A percentile compares a stretch with the other conserved stretches of the same genome.
Conservation (phyloP, 1,284 basidiomycete species). For the Naganishia liquefaciens region DNA sequence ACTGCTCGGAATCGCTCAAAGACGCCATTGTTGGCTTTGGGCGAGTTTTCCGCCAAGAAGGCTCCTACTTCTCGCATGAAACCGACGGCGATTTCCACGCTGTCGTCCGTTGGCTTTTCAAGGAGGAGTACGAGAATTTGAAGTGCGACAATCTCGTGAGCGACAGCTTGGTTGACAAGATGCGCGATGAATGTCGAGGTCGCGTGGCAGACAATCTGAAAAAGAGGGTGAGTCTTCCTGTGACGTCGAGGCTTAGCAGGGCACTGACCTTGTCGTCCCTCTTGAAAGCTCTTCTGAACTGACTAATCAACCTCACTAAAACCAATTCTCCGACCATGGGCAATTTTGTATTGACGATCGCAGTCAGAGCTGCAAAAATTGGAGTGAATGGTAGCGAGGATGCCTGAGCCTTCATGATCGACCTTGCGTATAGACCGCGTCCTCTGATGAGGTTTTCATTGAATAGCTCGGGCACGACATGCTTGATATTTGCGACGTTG, state of each 20-base stretch:
- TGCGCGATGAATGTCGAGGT: conserved; percentile 96
- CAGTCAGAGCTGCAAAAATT: conserved; percentile 90
- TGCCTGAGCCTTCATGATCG: conserved; percentile 96
- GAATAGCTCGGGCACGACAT: conserved; percentile 91
- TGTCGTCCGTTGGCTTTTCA: conserved; percentile 94
- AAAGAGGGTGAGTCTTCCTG: conserved; percentile 20
- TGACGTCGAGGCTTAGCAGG: neutral
- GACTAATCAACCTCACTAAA: conserved; percentile 83
- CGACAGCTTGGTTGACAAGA: conserved; percentile 92
- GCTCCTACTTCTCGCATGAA: conserved; percentile 97
- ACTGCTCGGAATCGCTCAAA: conserved; percentile 96
- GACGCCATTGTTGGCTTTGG: conserved; percentile 88
- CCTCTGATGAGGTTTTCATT: conserved; percentile 88
- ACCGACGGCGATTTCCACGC: conserved; percentile 95
- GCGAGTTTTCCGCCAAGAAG: conserved; percentile 88
- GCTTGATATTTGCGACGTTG: conserved; percentile 94
- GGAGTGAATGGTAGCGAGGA: conserved; percentile 97
- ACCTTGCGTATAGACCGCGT: conserved; percentile 82
- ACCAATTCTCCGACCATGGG: conserved; percentile 94
- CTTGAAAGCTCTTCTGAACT: conserved; percentile 93
- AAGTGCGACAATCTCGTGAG: conserved; percentile 90
- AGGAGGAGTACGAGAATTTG: conserved; percentile 92
- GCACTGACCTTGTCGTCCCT: conserved; percentile 88
- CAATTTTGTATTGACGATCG: conserved; percentile 95
- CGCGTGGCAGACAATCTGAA: conserved; percentile 83